These are phyloP conservation scores for Mycena alexandri DNA, from an alignment of 768 basidiomycete species.

Conservation along the genomic window DNA sequence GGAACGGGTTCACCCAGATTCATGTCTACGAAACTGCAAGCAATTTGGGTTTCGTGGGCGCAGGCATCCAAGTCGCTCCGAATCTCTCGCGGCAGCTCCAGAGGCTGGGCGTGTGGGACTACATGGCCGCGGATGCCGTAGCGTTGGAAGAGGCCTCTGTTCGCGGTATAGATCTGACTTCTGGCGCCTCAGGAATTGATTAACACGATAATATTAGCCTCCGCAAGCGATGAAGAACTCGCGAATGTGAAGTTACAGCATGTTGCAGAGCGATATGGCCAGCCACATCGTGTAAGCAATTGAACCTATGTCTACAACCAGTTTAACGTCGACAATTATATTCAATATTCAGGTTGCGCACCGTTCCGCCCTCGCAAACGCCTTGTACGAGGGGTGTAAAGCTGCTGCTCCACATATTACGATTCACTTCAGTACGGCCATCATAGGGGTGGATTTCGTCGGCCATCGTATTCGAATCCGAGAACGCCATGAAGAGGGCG, in stretches of 20 bases:
- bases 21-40: constrained; percentile 47
- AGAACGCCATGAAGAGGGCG: constrained; percentile 28
- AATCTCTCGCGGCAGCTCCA: constrained; percentile 49
- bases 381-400: constrained; percentile 45
- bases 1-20: constrained; percentile 47
- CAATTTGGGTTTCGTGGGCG: constrained; percentile 50
- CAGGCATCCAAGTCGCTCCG: constrained; percentile 53
- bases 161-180: constrained; percentile 38
- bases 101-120: constrained; percentile 46
- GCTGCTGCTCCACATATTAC: constrained; percentile 41
- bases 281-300: constrained; percentile 43
- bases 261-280: constrained; percentile 46
- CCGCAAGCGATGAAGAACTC: constrained; percentile 46
- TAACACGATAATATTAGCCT: constrained; percentile 26
- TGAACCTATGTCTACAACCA: not conserved
- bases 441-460: constrained; percentile 45
- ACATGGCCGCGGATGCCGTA: constrained; percentile 44
- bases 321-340: not conserved
- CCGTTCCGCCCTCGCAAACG: constrained; percentile 49
- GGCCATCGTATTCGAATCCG: constrained; percentile 28
- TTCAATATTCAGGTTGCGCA: constrained; percentile 51
- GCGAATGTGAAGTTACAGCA: constrained; percentile 45
- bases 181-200: not conserved
- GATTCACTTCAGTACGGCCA: constrained; percentile 42
- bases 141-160: constrained; percentile 44